These are phyloP conservation scores for Hymenoscyphus linearis DNA, from an alignment of 2,329 filamentous ascomycete genomes.

Conservation along the genomic window DNA sequence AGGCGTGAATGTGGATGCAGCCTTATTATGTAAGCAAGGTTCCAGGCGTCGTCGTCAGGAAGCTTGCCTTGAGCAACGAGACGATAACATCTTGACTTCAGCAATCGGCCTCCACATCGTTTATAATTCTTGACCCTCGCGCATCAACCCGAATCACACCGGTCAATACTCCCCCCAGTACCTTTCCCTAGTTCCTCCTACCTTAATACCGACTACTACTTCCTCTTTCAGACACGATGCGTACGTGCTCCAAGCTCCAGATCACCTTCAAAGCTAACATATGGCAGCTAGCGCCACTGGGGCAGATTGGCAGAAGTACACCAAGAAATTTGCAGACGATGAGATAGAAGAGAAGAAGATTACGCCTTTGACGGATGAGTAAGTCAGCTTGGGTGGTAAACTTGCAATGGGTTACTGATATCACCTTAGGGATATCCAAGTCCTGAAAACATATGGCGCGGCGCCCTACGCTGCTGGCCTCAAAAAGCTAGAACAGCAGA, in stretches of 20 bases:
- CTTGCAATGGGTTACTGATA: conserved; percentile 22
- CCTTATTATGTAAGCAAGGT: conserved; percentile 1
- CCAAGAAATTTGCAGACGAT: conserved; percentile 94
- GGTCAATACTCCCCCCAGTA: background rate
- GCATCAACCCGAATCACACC: background rate
- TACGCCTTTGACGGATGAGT: conserved; percentile 94
- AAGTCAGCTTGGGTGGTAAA: conserved; percentile 36
- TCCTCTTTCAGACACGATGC: conserved; percentile 4
- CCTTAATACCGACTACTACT: background rate
- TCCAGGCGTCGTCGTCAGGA: conserved; percentile 19
- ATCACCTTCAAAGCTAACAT: conserved; percentile 4
- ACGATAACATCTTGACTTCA: conserved; percentile 4
- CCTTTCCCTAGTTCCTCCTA: background rate
- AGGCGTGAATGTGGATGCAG: background rate
- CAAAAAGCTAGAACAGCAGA: conserved; percentile 98
- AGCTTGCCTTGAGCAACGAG: conserved; percentile 21
- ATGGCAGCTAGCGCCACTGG: conserved; percentile 71
- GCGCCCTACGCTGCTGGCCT: conserved; percentile 90
- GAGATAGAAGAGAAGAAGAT: conserved; percentile 99
- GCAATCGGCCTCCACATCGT: background rate
- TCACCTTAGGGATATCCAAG: conserved; percentile 84
- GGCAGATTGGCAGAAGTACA: conserved; percentile 96
- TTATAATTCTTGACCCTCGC: background rate
- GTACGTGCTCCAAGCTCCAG: background rate
- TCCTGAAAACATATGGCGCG: conserved; percentile 97